Conservation (phyloP, 192 early-diverging fungal species). For the Backusella morwellensis region DNA sequence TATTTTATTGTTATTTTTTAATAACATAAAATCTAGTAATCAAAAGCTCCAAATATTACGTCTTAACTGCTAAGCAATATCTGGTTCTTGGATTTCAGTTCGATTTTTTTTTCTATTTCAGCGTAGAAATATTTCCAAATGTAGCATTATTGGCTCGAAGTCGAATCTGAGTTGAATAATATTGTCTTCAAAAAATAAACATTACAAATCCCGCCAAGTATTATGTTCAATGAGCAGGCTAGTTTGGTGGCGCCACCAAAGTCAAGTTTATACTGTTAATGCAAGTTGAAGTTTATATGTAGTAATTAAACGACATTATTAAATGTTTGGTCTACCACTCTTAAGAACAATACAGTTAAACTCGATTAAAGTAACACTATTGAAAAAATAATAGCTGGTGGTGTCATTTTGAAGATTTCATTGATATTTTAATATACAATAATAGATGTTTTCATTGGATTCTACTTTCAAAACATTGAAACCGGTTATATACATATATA, state of each 20-base stretch:
- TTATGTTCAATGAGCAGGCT: neutral
- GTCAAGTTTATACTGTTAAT: neutral
- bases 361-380: no score
- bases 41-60: neutral
- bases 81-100: neutral
- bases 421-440: neutral
- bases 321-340: neutral
- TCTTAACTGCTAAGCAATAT: neutral
- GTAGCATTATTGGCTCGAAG: neutral
- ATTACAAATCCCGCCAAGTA: neutral
- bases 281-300: neutral
- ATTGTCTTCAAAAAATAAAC: neutral
- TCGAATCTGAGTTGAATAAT: neutral
- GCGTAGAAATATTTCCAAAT: neutral
- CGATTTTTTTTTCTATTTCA: neutral
- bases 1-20: neutral
- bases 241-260: neutral
- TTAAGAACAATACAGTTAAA: neutral
- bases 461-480: neutral
- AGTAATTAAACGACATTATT: neutral
- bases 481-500: no score
- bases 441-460: neutral
- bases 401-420: neutral
- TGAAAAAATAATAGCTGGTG: no score
- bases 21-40: neutral